Conservation (phyloP, 352 stramenopile genomes). For the Globisporangium apiculatum region DNA sequence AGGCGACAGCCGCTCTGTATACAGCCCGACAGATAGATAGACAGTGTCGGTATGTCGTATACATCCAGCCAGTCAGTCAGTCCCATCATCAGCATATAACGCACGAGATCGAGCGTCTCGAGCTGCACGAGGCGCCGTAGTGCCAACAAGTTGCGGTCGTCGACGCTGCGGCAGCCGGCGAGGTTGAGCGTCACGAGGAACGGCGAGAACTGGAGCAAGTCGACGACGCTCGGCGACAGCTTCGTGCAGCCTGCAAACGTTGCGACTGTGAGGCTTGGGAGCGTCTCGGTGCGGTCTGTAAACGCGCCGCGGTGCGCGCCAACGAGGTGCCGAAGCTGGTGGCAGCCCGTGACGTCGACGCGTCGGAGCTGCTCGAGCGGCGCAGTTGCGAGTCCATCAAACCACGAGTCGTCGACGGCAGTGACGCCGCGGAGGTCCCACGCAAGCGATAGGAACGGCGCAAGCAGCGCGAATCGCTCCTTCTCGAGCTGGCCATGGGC, state of each 20-base stretch:
- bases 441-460: slow-evolving; percentile 43
- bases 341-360: slow-evolving; percentile 51
- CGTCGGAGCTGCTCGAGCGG: slow-evolving; percentile 44
- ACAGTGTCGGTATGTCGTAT: background rate
- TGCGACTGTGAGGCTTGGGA: slow-evolving; percentile 45
- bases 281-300: slow-evolving; percentile 24
- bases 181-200: slow-evolving; percentile 52
- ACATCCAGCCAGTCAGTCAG: background rate
- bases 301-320: slow-evolving; percentile 21
- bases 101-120: slow-evolving; percentile 49
- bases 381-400: slow-evolving; percentile 34
- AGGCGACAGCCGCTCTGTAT: slow-evolving; percentile 39
- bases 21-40: background rate
- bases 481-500: slow-evolving; percentile 45
- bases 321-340: slow-evolving; percentile 45
- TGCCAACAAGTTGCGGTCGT: slow-evolving; percentile 43
- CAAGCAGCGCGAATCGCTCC: slow-evolving; percentile 45
- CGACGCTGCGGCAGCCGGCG: slow-evolving; percentile 47
- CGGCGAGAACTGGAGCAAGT: slow-evolving; percentile 50
- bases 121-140: slow-evolving; percentile 31
- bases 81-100: slow-evolving; percentile 2
- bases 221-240: slow-evolving; percentile 33
- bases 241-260: slow-evolving; percentile 44
- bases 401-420: slow-evolving; percentile 61
- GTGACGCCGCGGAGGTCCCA: slow-evolving; percentile 44